Evolutionary conservation across 1,284 basidiomycete species (phyloP).

Genomic region (Irpex rosettiformis): DNA sequence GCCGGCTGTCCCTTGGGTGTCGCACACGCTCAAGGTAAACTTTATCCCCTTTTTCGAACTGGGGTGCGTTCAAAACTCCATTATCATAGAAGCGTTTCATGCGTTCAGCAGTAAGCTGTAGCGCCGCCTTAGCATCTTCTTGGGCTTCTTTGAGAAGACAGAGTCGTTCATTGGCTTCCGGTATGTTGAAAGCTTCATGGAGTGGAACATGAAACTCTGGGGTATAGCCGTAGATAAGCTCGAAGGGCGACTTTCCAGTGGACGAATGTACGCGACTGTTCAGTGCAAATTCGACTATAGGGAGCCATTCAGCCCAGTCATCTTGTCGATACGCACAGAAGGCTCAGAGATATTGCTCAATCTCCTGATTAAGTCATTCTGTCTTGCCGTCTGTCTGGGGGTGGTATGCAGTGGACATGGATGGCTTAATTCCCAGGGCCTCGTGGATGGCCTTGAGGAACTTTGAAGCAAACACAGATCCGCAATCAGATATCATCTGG

Average conservation of each 20-base stretch:
- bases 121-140: not conserved
- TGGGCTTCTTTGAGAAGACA: not conserved
- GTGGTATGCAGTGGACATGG: conserved; percentile 26
- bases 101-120: not conserved
- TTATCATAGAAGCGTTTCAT: not conserved
- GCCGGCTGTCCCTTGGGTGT: not conserved
- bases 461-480: not conserved
- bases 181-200: not conserved
- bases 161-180: not conserved
- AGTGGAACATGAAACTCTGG: not conserved
- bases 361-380: conserved; percentile 28
- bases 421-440: conserved; percentile 21
- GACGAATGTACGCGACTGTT: conserved; percentile 23
- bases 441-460: conserved; percentile 19
- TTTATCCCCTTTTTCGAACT: not conserved
- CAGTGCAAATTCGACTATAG: conserved; percentile 25
- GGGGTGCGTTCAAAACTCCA: not conserved
- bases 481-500: conserved; percentile 29
- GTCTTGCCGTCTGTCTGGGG: conserved; percentile 32
- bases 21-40: not conserved
- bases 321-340: conserved; percentile 18
- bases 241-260: conserved; percentile 25
- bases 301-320: conserved; percentile 16
- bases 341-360: conserved; percentile 24
- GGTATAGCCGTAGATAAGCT: not conserved